Evolutionary conservation across 768 basidiomycete species (phyloP), one percentile per base, ranked within the genome.

Genomic region (Podaxis sp.): DNA sequence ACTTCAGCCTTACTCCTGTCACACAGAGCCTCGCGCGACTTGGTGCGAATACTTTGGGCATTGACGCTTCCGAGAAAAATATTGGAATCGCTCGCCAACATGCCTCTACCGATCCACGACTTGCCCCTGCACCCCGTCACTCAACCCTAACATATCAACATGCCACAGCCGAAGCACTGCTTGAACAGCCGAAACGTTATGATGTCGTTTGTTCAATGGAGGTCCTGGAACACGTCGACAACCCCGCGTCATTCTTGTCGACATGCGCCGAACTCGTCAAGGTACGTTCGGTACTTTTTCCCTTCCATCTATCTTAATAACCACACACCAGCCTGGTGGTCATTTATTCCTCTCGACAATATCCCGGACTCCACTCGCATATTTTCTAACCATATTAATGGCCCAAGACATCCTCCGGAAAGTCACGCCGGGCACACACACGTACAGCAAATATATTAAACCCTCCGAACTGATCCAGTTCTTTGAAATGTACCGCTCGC

Each of bases 131-230:
- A 1, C 64, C 73, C n/a, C 62, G 61, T 38, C 69, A 62, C 27
- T 64, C 66, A 10, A 53, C 74, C 44, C 77, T 95, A 25, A 72
- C 77, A 0, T 98, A 98, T 74, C 74, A 83, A 6, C 86, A 91
- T 67, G 79, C 83, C 0, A 79, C 90, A 0, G 93, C 90, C 0
- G 95, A 98, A 69, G 79, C 79, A 0, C 80, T 99, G 3, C 73
- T 91, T 28, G 69, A 79, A 10, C 85, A 86, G 4, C 71, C 82
- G 13, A 80, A 79, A 65, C 84, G 84, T 55, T 98, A 89, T 69
- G 96, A 98, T 70, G 83, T 95, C 18, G 95, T 99, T 13, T 97
- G 94, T 70, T 91, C 95, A 9, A 93, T 98, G 93, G 97, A 99
- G 72, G 96, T 99, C 6, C 70, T 99, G 32, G 97, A 99, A 75